Percentiles rank a stretch among this genome's conserved stretches.
phyloP scores from a whole-genome alignment of 2,329 filamentous ascomycete genomes.

The Exophiala viscosa region DNA sequence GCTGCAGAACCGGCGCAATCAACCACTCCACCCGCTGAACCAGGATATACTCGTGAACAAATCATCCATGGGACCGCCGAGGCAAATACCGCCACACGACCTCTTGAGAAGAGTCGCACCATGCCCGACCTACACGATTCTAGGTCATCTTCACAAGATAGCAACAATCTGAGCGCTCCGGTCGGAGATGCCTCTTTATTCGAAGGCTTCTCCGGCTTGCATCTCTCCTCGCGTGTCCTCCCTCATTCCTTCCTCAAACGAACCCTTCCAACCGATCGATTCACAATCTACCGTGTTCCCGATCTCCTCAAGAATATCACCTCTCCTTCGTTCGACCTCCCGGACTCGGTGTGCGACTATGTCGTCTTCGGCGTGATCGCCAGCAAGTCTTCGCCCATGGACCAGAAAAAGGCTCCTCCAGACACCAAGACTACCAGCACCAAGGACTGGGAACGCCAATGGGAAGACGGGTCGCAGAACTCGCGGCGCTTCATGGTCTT shows the following conservation, averaged over 20 bases:
- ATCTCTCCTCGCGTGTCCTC: constrained; percentile 77
- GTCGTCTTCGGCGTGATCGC: constrained; percentile 86
- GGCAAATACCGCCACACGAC: not conserved
- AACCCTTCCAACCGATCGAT: constrained; percentile 71
- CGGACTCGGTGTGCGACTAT: constrained; percentile 80
- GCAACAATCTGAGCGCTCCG: not conserved
- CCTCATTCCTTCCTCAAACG: constrained; percentile 76
- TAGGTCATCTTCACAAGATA: not conserved
- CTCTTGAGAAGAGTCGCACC: constrained; percentile 18
- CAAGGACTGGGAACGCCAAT: constrained; percentile 40
- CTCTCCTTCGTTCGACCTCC: constrained; percentile 73
- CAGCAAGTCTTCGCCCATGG: constrained; percentile 77
- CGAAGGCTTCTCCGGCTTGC: constrained; percentile 80
- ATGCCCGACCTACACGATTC: constrained; percentile 12
- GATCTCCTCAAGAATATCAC: constrained; percentile 78
- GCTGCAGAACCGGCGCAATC: constrained; percentile 33
- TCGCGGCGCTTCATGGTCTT: constrained; percentile 89
- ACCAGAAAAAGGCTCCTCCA: constrained; percentile 44
- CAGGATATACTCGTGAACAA: constrained; percentile 62
- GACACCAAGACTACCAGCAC: constrained; percentile 40
- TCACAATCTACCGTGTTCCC: constrained; percentile 63
- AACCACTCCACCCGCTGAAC: constrained; percentile 41
- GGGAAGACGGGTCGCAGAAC: constrained; percentile 54
- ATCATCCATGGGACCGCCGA: constrained; percentile 41
- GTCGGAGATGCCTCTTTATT: constrained; percentile 60